Percentiles rank a stretch among this genome's conserved stretches.
These are phyloP conservation scores for Phytopythium montanum DNA, from an alignment of 352 stramenopile genomes.

Conservation along the genomic window DNA sequence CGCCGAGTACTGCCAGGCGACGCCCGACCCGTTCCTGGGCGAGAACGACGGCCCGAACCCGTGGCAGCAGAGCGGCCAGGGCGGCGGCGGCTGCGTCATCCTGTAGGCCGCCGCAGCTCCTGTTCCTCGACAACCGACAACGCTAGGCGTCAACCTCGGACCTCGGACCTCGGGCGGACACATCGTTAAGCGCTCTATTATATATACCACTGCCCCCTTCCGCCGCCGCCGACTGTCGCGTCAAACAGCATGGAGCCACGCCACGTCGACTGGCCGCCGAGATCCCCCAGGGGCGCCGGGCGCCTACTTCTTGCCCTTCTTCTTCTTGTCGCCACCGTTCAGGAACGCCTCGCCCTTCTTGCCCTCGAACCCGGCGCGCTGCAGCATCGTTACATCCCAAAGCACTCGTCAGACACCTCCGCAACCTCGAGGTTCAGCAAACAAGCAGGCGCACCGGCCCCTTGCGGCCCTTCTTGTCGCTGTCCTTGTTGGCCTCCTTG, in stretches of 20 bases:
- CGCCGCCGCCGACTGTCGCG: not conserved
- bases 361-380: constrained; percentile 77
- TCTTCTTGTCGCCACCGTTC: constrained; percentile 60
- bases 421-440: not conserved
- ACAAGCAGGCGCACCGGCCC: constrained; percentile 21
- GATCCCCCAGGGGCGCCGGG: not conserved
- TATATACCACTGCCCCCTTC: constrained; percentile 22
- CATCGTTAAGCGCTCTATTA: constrained; percentile 23
- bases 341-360: constrained; percentile 78
- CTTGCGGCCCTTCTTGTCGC: constrained; percentile 22
- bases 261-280: no score
- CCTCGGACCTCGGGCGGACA: not conserved
- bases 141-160: no score
- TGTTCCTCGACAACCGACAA: no score
- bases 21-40: constrained; percentile 66
- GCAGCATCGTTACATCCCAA: constrained; percentile 1
- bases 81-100: constrained; percentile 61
- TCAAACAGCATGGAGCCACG: constrained; percentile 11
- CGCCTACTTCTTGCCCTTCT: constrained; percentile 32
- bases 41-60: constrained; percentile 73
- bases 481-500: not conserved
- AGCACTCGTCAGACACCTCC: not conserved
- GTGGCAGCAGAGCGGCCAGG: constrained; percentile 66
- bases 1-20: constrained; percentile 71
- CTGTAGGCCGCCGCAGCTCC: constrained; percentile 20